phyloP scores from a whole-genome alignment of 805 yeast genomes.

The Teunomyces pallodes region DNA sequence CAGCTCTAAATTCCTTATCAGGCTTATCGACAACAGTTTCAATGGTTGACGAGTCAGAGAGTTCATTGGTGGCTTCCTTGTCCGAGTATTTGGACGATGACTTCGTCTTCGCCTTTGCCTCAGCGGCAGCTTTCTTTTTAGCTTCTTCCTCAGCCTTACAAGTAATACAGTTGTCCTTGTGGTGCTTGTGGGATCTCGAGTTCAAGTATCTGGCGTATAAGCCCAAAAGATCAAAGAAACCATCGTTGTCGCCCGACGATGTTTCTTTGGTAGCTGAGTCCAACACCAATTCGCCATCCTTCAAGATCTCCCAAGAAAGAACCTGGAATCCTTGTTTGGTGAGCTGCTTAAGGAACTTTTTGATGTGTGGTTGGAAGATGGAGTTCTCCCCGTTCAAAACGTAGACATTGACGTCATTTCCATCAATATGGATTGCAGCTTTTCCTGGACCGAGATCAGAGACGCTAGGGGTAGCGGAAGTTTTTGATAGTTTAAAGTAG shows the following conservation, averaged over 20 bases:
- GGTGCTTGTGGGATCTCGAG: constrained; percentile 24
- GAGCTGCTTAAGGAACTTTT: constrained; percentile 23
- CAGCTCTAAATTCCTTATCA: constrained; percentile 41
- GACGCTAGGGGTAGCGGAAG: not conserved
- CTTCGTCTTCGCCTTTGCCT: no score
- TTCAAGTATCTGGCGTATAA: constrained; percentile 16
- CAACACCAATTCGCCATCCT: constrained; percentile 13
- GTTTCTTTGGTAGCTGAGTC: constrained; percentile 10
- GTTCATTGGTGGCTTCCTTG: constrained; percentile 5
- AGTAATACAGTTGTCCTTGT: constrained; percentile 39
- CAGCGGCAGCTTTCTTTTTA: constrained; percentile 3
- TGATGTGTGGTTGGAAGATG: constrained; percentile 13
- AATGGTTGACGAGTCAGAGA: constrained; percentile 13
- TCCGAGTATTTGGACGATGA: constrained; percentile 9
- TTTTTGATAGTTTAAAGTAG: constrained; percentile 12
- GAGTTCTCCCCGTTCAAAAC: constrained; percentile 11
- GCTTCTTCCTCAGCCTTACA: constrained; percentile 29
- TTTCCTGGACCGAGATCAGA: constrained; percentile 2
- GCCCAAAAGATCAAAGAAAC: constrained; percentile 12
- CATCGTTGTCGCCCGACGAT: constrained; percentile 8
- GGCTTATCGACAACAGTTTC: constrained; percentile 26
- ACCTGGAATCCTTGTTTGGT: constrained; percentile 38
- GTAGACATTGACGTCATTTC: constrained; percentile 27
- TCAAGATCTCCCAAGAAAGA: constrained; percentile 30
- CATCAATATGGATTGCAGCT: constrained; percentile 17